Evolutionary conservation across 176 grass and related monocot genomes (phyloP).

Genomic region (Musa itinerans): DNA sequence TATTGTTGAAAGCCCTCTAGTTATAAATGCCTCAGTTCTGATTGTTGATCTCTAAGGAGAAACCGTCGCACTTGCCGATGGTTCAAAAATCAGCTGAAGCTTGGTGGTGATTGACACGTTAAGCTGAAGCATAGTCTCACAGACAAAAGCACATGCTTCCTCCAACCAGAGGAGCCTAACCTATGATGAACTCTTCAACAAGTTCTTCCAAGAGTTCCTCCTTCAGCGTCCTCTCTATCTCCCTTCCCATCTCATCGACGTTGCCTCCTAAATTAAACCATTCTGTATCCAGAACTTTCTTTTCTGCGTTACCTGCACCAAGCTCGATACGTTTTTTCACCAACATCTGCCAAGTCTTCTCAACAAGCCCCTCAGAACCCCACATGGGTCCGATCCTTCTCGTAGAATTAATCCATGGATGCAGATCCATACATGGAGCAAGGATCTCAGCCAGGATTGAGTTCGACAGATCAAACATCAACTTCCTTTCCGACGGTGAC

Average conservation of each 20-base stretch:
- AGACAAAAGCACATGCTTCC: background rate
- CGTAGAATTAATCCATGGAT: slow-evolving; percentile 44
- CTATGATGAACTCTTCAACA: slow-evolving; percentile 25
- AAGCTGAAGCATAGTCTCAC: background rate
- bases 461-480: slow-evolving; percentile 72
- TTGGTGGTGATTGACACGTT: background rate
- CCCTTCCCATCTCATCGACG: slow-evolving; percentile 49
- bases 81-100: background rate
- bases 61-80: too few relatives aligned
- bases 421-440: slow-evolving; percentile 54
- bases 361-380: slow-evolving; percentile 67
- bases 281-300: slow-evolving; percentile 28
- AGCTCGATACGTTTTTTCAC: slow-evolving; percentile 30
- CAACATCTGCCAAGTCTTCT: slow-evolving; percentile 49
- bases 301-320: slow-evolving; percentile 29
- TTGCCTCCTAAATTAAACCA: slow-evolving; percentile 46
- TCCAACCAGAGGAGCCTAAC: background rate
- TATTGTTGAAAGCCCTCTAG: background rate
- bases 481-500: slow-evolving; percentile 52
- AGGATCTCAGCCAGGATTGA: slow-evolving; percentile 60
- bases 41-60: background rate
- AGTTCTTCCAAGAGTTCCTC: slow-evolving; percentile 72
- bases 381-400: slow-evolving; percentile 46
- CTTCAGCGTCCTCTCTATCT: slow-evolving; percentile 64
- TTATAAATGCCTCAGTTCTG: background rate